Percentiles rank a stretch among this genome's conserved stretches.
These are phyloP conservation scores for Atkinsonella hypoxylon DNA, from an alignment of 2,329 filamentous ascomycete species.

Conservation along the genomic window DNA sequence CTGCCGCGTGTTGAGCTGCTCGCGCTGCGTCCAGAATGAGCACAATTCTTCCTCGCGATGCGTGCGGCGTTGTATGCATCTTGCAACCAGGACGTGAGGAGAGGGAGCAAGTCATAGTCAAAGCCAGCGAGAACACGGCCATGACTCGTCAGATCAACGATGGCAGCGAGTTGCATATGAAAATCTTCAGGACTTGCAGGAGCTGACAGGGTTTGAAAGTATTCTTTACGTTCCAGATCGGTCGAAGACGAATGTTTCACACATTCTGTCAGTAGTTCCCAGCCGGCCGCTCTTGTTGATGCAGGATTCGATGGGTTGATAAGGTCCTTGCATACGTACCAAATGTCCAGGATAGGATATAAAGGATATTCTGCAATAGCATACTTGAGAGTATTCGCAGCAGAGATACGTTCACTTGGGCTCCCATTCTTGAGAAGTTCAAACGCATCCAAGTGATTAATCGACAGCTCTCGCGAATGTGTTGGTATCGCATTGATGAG, in stretches of 20 bases:
- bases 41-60: conserved; percentile 36
- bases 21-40: conserved; percentile 23
- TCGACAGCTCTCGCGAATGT: conserved; percentile 31
- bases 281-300: conserved; percentile 45
- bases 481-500: conserved; percentile 30
- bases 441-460: conserved; percentile 41
- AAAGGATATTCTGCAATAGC: conserved; percentile 47
- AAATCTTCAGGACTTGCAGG: conserved; percentile 50
- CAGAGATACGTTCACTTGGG: conserved; percentile 41
- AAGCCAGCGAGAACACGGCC: conserved; percentile 54
- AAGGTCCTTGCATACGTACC: conserved; percentile 54
- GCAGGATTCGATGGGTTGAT: conserved; percentile 44
- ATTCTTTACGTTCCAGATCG: conserved; percentile 54
- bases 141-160: conserved; percentile 48
- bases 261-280: conserved; percentile 54
- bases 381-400: conserved; percentile 44
- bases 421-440: conserved; percentile 41
- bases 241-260: conserved; percentile 50
- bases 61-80: conserved; percentile 42
- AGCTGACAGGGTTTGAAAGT: conserved; percentile 49
- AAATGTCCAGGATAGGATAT: conserved; percentile 48
- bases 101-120: conserved; percentile 52
- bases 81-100: conserved; percentile 49
- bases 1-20: conserved; percentile 25
- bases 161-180: conserved; percentile 50